A percentile compares a stretch with the other conserved stretches of the same genome.
Conservation (phyloP, 1,284 basidiomycete genomes). For the Takashimella koratensis region DNA sequence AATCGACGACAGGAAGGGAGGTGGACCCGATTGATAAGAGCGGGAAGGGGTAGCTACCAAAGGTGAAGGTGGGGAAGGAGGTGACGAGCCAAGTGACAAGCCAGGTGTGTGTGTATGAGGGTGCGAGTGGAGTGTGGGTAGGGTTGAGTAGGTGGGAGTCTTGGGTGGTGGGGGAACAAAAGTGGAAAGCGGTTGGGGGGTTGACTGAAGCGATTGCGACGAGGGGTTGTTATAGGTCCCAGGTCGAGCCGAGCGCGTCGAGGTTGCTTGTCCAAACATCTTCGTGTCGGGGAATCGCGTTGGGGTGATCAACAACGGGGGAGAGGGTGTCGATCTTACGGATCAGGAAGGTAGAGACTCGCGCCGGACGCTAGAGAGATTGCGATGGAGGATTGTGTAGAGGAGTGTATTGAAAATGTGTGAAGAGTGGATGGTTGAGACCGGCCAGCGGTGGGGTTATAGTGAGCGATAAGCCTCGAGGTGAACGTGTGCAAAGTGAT, state of each 20-base stretch:
- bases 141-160: background rate
- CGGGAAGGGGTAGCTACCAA: background rate
- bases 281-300: too few species aligned
- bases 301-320: background rate
- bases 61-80: background rate
- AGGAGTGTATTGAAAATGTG: background rate
- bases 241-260: background rate
- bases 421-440: background rate
- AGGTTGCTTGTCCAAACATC: too few species aligned
- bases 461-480: background rate
- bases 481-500: background rate
- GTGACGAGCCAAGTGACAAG: background rate
- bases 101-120: background rate
- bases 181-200: background rate
- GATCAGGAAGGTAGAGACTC: background rate
- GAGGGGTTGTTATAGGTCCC: background rate
- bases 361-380: too few species aligned
- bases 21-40: background rate
- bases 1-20: too few species aligned
- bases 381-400: conserved; percentile 3
- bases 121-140: background rate
- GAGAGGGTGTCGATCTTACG: background rate
- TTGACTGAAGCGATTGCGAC: background rate
- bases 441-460: background rate
- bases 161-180: background rate